Percentiles rank a stretch among this genome's conserved stretches.
These are phyloP conservation scores for Pseudogymnoascus pannorum DNA, from an alignment of 2,329 filamentous ascomycete species.

Conservation along the genomic window DNA sequence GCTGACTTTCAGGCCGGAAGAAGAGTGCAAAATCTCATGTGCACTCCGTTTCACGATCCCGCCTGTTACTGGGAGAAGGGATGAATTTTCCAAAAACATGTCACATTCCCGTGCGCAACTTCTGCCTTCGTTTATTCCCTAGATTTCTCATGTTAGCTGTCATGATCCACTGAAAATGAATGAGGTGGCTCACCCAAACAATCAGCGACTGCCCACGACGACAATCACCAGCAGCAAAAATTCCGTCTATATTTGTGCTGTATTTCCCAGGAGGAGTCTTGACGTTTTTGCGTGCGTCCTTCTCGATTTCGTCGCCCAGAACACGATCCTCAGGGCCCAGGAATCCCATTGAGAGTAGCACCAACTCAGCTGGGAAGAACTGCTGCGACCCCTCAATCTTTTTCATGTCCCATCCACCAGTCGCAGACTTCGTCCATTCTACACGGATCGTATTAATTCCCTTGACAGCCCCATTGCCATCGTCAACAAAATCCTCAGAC, in stretches of 20 bases:
- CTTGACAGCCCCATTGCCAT: conserved; percentile 80
- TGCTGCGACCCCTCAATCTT: conserved; percentile 88
- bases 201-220: conserved; percentile 91
- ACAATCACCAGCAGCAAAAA: conserved; percentile 93
- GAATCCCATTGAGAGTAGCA: conserved; percentile 96
- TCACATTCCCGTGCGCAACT: conserved; percentile 90
- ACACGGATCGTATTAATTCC: conserved; percentile 94
- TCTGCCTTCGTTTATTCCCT: conserved; percentile 95
- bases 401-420: conserved; percentile 97
- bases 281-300: conserved; percentile 89
- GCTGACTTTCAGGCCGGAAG: conserved; percentile 5
- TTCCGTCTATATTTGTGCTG: conserved; percentile 76
- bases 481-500: conserved; percentile 92
- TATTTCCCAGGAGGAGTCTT: conserved; percentile 88
- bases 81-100: conserved; percentile 72
- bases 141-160: conserved; percentile 35
- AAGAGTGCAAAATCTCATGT: conserved; percentile 53
- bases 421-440: conserved; percentile 86
- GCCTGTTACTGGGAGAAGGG: conserved; percentile 79
- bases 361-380: conserved; percentile 93
- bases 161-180: not conserved
- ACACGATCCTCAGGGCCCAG: conserved; percentile 85
- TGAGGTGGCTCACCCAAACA: conserved; percentile 60
- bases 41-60: conserved; percentile 85
- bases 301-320: conserved; percentile 80